These are phyloP conservation scores for Eucalyptus sideroxylon DNA, from an alignment of 345 rosid genomes.

Conservation along the genomic window DNA sequence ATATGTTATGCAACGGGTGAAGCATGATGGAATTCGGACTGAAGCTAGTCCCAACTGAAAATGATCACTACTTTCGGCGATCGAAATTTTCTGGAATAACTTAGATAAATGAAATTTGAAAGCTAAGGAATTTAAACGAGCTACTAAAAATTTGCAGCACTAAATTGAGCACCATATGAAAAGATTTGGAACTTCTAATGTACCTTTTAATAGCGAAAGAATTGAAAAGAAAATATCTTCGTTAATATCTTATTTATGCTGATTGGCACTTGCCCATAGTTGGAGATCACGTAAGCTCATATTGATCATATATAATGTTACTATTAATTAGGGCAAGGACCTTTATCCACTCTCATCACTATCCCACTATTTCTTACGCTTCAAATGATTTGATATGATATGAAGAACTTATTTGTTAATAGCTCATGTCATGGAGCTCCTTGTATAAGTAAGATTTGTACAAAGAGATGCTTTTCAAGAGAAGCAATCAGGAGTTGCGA, in stretches of 20 bases:
- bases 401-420: not conserved
- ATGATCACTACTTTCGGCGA: not conserved
- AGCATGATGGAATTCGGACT: not conserved
- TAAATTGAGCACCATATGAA: not conserved
- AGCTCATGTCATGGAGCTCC: not conserved
- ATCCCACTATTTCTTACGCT: not conserved
- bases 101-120: not conserved
- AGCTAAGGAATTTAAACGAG: not conserved
- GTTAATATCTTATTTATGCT: not conserved
- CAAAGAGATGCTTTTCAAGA: not conserved
- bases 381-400: not conserved
- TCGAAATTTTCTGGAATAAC: not conserved
- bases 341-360: not conserved
- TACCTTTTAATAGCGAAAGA: not conserved
- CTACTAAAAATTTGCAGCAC: not conserved
- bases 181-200: not conserved
- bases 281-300: not conserved
- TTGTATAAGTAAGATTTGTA: not conserved
- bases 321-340: not conserved
- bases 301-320: not conserved
- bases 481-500: not conserved
- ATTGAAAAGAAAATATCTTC: not conserved
- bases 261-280: not conserved
- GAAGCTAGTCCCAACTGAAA: not conserved
- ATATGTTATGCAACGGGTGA: not conserved